A percentile compares a stretch with the other conserved stretches of the same genome.
Conservation (phyloP, 768 basidiomycete species). For the Brasilioporus rufonigricans region DNA sequence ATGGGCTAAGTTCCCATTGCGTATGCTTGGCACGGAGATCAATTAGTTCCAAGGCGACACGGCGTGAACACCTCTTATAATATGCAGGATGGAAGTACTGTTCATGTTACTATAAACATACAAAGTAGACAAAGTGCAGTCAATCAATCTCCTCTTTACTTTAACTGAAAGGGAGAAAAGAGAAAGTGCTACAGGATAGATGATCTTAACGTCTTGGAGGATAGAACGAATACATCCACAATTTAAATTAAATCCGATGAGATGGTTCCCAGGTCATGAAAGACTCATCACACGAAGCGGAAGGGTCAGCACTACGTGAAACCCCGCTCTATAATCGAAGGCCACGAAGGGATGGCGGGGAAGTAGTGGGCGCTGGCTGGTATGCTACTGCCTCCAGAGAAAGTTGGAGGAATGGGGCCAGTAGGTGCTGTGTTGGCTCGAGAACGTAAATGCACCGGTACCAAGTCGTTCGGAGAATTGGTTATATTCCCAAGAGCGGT, state of each 20-base stretch:
- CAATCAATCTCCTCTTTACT: neutral
- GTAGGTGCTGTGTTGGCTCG: slow-evolving; percentile 13
- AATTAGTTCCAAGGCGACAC: neutral
- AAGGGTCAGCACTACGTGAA: slow-evolving; percentile 25
- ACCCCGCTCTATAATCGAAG: slow-evolving; percentile 19
- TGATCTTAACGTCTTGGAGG: neutral
- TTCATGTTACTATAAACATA: neutral
- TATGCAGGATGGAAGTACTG: neutral
- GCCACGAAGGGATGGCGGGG: slow-evolving; percentile 15
- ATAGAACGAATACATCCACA: neutral
- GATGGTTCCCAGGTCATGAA: slow-evolving; percentile 64
- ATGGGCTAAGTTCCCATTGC: neutral
- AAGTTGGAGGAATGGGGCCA: slow-evolving; percentile 1
- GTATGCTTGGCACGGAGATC: neutral
- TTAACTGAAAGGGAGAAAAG: neutral
- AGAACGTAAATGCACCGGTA: slow-evolving; percentile 7
- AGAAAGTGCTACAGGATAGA: neutral
- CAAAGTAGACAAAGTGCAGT: slow-evolving; percentile 3
- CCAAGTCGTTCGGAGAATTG: slow-evolving; percentile 27
- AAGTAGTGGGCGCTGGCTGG: slow-evolving; percentile 20
- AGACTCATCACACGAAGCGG: slow-evolving; percentile 48
- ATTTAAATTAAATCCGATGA: slow-evolving; percentile 32
- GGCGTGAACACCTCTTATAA: neutral
- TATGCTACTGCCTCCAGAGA: slow-evolving; percentile 14
- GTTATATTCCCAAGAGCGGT: slow-evolving; percentile 40